These are phyloP conservation scores for Teunomyces aglyptinius DNA, from an alignment of 805 yeast species.

Conservation along the genomic window DNA sequence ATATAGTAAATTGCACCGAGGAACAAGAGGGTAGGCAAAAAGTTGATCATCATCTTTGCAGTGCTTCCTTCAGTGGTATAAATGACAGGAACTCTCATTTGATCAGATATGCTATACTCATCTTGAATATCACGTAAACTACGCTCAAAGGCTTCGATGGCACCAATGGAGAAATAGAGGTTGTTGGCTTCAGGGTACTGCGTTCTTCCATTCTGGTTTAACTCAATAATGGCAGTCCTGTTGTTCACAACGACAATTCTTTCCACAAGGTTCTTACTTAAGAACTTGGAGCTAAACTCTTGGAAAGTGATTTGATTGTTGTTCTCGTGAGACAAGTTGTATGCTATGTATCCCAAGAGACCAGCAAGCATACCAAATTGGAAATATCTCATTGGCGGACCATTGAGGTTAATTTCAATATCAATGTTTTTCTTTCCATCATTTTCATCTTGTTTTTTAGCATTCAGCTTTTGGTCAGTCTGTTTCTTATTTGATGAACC, in stretches of 20 bases:
- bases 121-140: conserved; percentile 75
- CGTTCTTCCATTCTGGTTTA: conserved; percentile 60
- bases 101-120: conserved; percentile 57
- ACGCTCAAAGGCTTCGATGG: conserved; percentile 83
- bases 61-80: conserved; percentile 72
- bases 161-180: conserved; percentile 74
- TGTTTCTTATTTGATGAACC: conserved; percentile 5
- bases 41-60: conserved; percentile 61
- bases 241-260: conserved; percentile 76
- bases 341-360: conserved; percentile 22
- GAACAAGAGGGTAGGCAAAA: conserved; percentile 85
- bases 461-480: conserved; percentile 7
- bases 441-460: conserved; percentile 7
- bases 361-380: conserved; percentile 34
- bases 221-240: conserved; percentile 65
- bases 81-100: conserved; percentile 74
- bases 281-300: conserved; percentile 73
- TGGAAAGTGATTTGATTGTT: conserved; percentile 78
- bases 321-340: conserved; percentile 17
- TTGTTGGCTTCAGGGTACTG: conserved; percentile 35
- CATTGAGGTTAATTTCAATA: conserved; percentile 23
- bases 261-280: conserved; percentile 76
- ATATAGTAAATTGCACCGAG: conserved; percentile 87
- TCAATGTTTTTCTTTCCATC: conserved; percentile 15
- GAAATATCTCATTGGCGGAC: conserved; percentile 24